phyloP scores from a whole-genome alignment of 2,329 filamentous ascomycete species.

The Penicillium sp. region DNA sequence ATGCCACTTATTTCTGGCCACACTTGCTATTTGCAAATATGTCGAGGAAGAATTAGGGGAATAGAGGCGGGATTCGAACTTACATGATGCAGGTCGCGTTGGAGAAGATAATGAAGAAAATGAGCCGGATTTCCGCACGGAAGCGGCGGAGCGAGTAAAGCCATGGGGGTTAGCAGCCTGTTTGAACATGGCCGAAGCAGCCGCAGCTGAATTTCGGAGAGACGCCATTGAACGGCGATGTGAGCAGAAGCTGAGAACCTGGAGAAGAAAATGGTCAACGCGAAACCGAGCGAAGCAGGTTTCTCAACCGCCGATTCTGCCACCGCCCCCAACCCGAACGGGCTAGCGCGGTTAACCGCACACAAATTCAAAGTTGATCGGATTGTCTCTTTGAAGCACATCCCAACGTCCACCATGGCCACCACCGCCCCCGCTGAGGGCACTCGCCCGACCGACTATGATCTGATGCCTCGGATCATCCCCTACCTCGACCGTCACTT shows the following conservation, averaged over 20 bases:
- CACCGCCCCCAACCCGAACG: constrained; percentile 21
- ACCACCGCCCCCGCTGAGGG: constrained; percentile 50
- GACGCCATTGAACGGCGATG: constrained; percentile 28
- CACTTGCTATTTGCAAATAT: not conserved
- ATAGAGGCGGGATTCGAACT: constrained; percentile 17
- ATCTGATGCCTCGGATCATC: constrained; percentile 83
- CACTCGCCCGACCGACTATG: constrained; percentile 55
- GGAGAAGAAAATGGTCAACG: constrained; percentile 9
- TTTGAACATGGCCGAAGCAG: constrained; percentile 34
- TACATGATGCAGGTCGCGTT: constrained; percentile 30
- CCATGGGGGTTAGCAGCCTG: constrained; percentile 30
- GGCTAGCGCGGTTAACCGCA: constrained; percentile 32
- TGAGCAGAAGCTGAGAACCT: constrained; percentile 5
- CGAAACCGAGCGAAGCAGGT: constrained; percentile 17
- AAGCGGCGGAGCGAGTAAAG: constrained; percentile 28
- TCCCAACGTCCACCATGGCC: constrained; percentile 45
- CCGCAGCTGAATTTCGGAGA: constrained; percentile 29
- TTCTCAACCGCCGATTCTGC: constrained; percentile 21
- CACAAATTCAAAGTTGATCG: constrained; percentile 27
- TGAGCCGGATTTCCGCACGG: constrained; percentile 28
- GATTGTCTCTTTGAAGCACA: constrained; percentile 20
- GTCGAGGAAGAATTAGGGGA: not conserved
- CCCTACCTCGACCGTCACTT: constrained; percentile 91
- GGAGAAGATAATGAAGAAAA: constrained; percentile 29
- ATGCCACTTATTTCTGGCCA: not conserved